These are phyloP conservation scores for Pleurozium schreberi DNA, from an alignment of 225 moss, liverwort and hornwort genomes.

Conservation along the genomic window DNA sequence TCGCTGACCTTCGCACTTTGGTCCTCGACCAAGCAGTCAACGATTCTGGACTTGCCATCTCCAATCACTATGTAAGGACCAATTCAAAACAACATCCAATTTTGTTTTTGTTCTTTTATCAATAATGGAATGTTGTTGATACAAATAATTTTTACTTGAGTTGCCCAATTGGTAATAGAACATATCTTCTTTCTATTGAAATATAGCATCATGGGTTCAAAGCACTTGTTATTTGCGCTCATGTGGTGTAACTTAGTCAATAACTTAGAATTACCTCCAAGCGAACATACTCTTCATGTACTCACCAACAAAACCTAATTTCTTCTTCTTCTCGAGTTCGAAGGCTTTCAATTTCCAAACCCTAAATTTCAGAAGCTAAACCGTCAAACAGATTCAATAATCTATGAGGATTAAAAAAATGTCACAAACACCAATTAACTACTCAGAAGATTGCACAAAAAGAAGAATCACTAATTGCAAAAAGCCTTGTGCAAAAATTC, in stretches of 20 bases:
- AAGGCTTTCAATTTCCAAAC: not conserved
- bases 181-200: not conserved
- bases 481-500: not conserved
- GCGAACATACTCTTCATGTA: not conserved
- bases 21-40: not conserved
- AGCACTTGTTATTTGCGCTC: not conserved
- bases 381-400: not conserved
- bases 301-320: too few species aligned
- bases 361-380: not conserved
- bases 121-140: not conserved
- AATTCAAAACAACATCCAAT: not conserved
- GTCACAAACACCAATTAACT: not conserved
- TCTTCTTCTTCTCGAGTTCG: not conserved
- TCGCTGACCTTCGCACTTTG: conserved; percentile 35
- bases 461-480: not conserved
- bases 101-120: not conserved
- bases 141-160: not conserved
- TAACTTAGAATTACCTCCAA: not conserved
- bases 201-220: too few species aligned
- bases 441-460: too few species aligned
- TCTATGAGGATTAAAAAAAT: too few species aligned
- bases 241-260: not conserved
- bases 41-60: not conserved
- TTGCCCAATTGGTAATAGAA: rapidly evolving
- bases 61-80: not conserved